Percentiles rank a stretch among this genome's conserved stretches.
Evolutionary conservation across 163 green algal species (phyloP).

Genomic region (Prototheca wickerhamii): DNA sequence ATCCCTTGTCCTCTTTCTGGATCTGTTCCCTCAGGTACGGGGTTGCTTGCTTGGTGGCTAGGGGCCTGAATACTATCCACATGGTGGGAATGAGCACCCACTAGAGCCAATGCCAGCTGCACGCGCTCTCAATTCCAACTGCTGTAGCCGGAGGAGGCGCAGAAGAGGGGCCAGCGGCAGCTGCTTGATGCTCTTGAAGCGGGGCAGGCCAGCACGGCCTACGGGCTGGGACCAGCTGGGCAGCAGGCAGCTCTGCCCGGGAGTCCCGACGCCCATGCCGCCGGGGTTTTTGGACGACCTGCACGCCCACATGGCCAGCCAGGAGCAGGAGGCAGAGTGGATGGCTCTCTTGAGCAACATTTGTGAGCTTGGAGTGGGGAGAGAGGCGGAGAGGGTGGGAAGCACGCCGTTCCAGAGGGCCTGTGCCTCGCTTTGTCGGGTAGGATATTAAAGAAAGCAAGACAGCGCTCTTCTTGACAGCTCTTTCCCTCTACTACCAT

Average conservation of each 20-base stretch:
- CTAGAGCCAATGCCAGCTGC: neutral
- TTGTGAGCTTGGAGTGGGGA: slow-evolving; percentile 42
- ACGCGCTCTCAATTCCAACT: neutral
- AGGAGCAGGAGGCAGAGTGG: neutral
- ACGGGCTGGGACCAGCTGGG: neutral
- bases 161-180: slow-evolving; percentile 41
- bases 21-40: slow-evolving; percentile 82
- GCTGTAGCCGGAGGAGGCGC: slow-evolving; percentile 26
- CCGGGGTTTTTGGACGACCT: slow-evolving; percentile 77
- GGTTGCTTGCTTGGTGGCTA: too few species aligned
- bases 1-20: slow-evolving; percentile 50
- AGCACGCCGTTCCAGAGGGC: slow-evolving; percentile 40
- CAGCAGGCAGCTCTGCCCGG: neutral
- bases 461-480: neutral
- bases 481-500: neutral
- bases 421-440: too few species aligned
- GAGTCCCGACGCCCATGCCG: slow-evolving; percentile 45
- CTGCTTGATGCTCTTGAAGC: slow-evolving; percentile 54
- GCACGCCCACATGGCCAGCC: slow-evolving; percentile 8
- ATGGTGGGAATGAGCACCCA: neutral
- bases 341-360: neutral
- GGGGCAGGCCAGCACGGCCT: neutral
- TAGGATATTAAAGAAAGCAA: too few species aligned
- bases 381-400: slow-evolving; percentile 40
- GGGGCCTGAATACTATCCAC: neutral